Evolutionary conservation across 73 alveolate genomes (phyloP).

Genomic region (Paramecium tetraurelia): DNA sequence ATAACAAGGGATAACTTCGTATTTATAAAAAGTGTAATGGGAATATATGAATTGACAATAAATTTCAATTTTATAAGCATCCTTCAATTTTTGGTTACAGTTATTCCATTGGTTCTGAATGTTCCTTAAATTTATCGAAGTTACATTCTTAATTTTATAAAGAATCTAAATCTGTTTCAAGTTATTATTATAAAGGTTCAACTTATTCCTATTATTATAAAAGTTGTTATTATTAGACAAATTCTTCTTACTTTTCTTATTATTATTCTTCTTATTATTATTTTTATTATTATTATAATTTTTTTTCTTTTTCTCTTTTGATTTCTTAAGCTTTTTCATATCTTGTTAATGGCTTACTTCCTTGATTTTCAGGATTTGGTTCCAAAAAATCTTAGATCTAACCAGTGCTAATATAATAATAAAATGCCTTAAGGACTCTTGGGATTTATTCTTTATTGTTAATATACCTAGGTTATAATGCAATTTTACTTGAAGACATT

Average conservation of each 20-base stretch:
- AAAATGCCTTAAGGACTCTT: conserved; percentile 50
- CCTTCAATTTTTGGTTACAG: too few relatives aligned
- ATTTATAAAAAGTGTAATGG: too few relatives aligned
- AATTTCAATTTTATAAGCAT: too few relatives aligned
- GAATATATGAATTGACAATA: too few relatives aligned
- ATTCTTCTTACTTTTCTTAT: background rate
- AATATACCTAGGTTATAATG: background rate
- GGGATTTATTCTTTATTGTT: conserved; percentile 51
- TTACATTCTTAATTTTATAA: background rate
- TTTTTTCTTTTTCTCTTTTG: background rate
- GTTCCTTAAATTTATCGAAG: background rate
- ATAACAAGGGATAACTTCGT: too few relatives aligned
- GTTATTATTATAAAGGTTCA: background rate
- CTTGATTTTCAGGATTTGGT: background rate
- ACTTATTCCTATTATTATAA: background rate
- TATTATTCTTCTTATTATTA: background rate
- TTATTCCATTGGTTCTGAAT: background rate
- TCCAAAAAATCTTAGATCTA: conserved; percentile 27
- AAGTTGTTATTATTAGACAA: background rate
- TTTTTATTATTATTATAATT: background rate
- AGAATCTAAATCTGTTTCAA: background rate
- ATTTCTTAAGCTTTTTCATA: conserved; percentile 22
- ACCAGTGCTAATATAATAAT: conserved; percentile 18
- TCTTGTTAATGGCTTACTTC: conserved; percentile 3
- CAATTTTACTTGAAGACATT: conserved; percentile 33